A percentile compares a stretch with the other conserved stretches of the same genome.
Evolutionary conservation across 495 filamentous ascomycete species (phyloP).

Genomic region (Penicillium odoratum): DNA sequence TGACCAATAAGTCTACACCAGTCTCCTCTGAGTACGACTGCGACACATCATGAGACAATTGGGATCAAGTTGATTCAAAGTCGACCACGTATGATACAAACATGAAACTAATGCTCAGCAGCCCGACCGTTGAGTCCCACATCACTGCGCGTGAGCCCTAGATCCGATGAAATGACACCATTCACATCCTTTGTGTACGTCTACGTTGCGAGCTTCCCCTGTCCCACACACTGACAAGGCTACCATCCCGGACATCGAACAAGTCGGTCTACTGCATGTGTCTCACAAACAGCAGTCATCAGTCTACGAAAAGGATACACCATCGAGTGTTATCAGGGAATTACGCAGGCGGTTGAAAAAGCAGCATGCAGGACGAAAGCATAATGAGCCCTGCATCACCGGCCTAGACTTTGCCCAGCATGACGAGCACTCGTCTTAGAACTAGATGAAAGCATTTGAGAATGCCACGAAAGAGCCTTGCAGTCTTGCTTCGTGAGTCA

Average conservation of each 20-base stretch:
- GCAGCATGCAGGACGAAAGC: too few relatives aligned
- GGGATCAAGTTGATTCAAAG: neutral
- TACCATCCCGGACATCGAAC: neutral
- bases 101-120: conserved; percentile 1
- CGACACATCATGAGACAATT: neutral
- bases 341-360: too few relatives aligned
- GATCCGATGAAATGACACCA: neutral
- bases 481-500: too few relatives aligned
- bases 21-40: neutral
- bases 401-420: neutral
- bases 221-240: neutral
- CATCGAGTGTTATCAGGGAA: too few relatives aligned
- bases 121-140: too few relatives aligned
- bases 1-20: neutral
- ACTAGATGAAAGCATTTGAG: too few relatives aligned
- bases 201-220: neutral
- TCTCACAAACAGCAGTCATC: neutral
- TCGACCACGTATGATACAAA: neutral
- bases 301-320: too few relatives aligned
- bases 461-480: too few relatives aligned
- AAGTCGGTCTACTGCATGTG: neutral
- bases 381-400: too few relatives aligned
- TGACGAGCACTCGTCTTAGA: neutral
- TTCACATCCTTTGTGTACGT: neutral
- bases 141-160: neutral